Evolutionary conservation across 2,329 filamentous ascomycete species (phyloP), one percentile per base, ranked within the genome.

Genomic region (Samsoniella hepiali): DNA sequence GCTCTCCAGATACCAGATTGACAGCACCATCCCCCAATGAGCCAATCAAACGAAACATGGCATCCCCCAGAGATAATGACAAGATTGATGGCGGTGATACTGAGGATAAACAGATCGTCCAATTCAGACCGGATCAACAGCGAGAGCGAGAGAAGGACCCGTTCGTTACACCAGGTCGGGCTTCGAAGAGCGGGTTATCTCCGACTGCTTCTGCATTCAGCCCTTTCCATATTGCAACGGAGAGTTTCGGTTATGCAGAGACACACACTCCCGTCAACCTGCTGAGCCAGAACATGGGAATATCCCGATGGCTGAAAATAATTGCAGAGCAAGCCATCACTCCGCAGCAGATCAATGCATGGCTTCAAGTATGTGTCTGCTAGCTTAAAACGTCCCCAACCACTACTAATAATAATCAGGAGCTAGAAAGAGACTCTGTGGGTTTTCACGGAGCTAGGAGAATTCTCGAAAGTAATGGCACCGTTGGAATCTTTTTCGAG

Each of bases 1-100:
- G 82, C 17, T 90, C 88, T 6, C 88, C 88, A 0, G 86, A 88
- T 64, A 89, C 87, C 8, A 83, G 82, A 57, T 67, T 88, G 49
- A 88, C 87, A 5, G 76, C 82, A 6, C 89, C 89, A 70, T 90
- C 87, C 4, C 86, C 87, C 0, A 83, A 85, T 17, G 84, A 85
- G 47, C 63, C 15, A 17, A 42, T n/a, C 34, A 60, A 60, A 51
- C 32, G 27, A 38, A 49, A 7, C 40, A 9, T 13, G 8, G 13
- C 5, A 8, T 40, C 47, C 27, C 17, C 31, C 17, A 36, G 13
- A 4, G 2, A n/a, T 9, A 31, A 42, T 22, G 22, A 22, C 10
- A 32, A 3, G 1, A 50, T 32, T n/a, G 29, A 9, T 22, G 7
- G 31, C 17, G n/a, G 44, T 36, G 45, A 45, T 2, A 2, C 13